Evolutionary conservation across 805 yeast genomes (phyloP).

Genomic region (Kuraishia ogatae): DNA sequence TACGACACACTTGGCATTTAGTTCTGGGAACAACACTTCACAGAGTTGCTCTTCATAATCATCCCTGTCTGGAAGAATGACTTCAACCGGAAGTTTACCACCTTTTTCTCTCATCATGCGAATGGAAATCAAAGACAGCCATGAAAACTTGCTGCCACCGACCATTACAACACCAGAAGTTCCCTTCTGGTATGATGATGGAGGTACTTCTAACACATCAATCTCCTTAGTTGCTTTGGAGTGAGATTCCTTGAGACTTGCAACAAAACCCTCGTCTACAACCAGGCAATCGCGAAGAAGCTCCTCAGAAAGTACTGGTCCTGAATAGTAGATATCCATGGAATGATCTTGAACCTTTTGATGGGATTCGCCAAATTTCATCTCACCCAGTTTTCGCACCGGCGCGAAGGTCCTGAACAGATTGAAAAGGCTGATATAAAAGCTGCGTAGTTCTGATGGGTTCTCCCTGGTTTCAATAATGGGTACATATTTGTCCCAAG

Average conservation of each 20-base stretch:
- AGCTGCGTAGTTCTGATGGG: not conserved
- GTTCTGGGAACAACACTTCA: slow-evolving; percentile 25
- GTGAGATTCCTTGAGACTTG: slow-evolving; percentile 39
- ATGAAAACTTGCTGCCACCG: slow-evolving; percentile 48
- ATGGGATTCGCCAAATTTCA: not conserved
- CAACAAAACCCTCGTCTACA: slow-evolving; percentile 17
- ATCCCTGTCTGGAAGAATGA: slow-evolving; percentile 27
- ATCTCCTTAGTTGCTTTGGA: slow-evolving; percentile 29
- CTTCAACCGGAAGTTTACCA: slow-evolving; percentile 31
- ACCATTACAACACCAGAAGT: slow-evolving; percentile 53
- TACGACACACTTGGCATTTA: slow-evolving; percentile 33
- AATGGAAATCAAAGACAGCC: slow-evolving; percentile 41
- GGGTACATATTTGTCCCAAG: not conserved
- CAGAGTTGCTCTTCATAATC: slow-evolving; percentile 32
- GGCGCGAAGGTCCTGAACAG: not conserved
- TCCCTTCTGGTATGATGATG: slow-evolving; percentile 17
- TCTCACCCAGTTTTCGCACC: not conserved
- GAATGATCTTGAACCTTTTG: not conserved
- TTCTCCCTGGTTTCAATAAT: not conserved
- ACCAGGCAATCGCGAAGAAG: not conserved
- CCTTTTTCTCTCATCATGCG: slow-evolving; percentile 31
- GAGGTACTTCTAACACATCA: slow-evolving; percentile 22
- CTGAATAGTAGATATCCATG: slow-evolving; percentile 1
- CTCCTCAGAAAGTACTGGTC: slow-evolving; percentile 3
- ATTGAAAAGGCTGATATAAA: not conserved